phyloP scores from a whole-genome alignment of 768 basidiomycete genomes.

The Tricholoma sp. region DNA sequence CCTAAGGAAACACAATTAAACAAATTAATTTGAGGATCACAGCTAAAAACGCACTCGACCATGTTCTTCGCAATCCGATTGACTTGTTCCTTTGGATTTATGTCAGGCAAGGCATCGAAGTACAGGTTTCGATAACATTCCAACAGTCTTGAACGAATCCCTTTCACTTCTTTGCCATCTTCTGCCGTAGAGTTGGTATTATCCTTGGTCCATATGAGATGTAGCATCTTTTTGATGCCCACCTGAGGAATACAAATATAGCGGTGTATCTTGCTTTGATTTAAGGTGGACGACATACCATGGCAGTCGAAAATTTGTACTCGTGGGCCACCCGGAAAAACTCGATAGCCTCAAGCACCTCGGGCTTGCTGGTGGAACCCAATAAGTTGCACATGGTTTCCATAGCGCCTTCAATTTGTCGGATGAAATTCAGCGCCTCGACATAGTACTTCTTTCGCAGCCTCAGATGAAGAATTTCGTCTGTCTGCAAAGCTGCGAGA shows the following conservation, averaged over 20 bases:
- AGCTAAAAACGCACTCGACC: constrained; percentile 67
- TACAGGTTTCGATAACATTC: constrained; percentile 87
- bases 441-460: constrained; percentile 82
- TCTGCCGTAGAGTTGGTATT: constrained; percentile 69
- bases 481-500: constrained; percentile 61
- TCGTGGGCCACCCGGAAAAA: constrained; percentile 83
- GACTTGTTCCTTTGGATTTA: constrained; percentile 70
- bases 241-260: constrained; percentile 33
- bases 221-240: constrained; percentile 95
- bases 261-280: constrained; percentile 5
- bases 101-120: constrained; percentile 74
- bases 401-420: constrained; percentile 53
- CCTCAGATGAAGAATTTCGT: constrained; percentile 60
- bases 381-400: constrained; percentile 71
- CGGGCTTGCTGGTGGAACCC: constrained; percentile 80
- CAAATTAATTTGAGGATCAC: not conserved
- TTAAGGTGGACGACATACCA: constrained; percentile 34
- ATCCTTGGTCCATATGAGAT: constrained; percentile 96
- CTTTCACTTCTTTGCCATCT: constrained; percentile 72
- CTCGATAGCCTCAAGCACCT: constrained; percentile 81
- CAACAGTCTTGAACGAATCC: constrained; percentile 79
- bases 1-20: constrained; percentile 34
- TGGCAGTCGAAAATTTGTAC: constrained; percentile 75
- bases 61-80: constrained; percentile 94
- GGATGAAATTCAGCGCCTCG: constrained; percentile 83